Percentiles rank a stretch among this genome's conserved stretches.
These are phyloP conservation scores for Pezicula rhizophila DNA, from an alignment of 2,329 filamentous ascomycete genomes.

Conservation along the genomic window DNA sequence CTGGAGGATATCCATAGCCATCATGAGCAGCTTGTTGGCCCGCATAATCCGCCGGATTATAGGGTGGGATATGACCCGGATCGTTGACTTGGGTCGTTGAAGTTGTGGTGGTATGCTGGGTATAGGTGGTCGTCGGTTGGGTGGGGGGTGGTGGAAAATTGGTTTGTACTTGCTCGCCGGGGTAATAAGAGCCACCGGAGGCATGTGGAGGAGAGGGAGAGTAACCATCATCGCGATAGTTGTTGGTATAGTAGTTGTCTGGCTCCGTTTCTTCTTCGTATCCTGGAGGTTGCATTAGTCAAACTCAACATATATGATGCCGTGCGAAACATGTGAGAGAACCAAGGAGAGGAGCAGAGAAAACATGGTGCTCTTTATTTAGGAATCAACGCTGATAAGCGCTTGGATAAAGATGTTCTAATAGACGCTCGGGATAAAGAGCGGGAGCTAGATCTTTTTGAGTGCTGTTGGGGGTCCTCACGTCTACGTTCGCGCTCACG, in stretches of 20 bases:
- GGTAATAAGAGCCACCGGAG: constrained; percentile 27
- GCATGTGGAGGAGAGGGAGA: constrained; percentile 28
- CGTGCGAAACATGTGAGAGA: constrained; percentile 7
- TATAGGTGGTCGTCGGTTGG: constrained; percentile 11
- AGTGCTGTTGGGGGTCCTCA: constrained; percentile 26
- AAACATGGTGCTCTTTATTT: constrained; percentile 15
- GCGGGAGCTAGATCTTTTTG: constrained; percentile 22
- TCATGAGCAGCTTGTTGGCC: constrained; percentile 15
- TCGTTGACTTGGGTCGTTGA: constrained; percentile 19
- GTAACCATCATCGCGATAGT: constrained; percentile 23
- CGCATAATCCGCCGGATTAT: constrained; percentile 26
- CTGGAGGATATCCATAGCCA: constrained; percentile 19
- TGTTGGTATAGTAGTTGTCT: constrained; percentile 25
- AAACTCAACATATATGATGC: constrained; percentile 14
- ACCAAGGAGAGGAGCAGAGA: constrained; percentile 4
- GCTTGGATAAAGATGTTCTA: constrained; percentile 20
- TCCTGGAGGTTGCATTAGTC: constrained; percentile 16
- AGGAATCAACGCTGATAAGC: constrained; percentile 26
- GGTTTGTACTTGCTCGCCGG: constrained; percentile 10
- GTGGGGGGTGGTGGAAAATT: constrained; percentile 20
- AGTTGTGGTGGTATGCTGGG: constrained; percentile 19
- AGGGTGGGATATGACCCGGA: constrained; percentile 20
- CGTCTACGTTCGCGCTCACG: constrained; percentile 24
- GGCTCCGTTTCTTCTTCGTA: constrained; percentile 26
- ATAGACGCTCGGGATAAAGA: constrained; percentile 25